These are phyloP conservation scores for Citrus hindsii DNA, from an alignment of 345 rosid genomes.

Conservation along the genomic window DNA sequence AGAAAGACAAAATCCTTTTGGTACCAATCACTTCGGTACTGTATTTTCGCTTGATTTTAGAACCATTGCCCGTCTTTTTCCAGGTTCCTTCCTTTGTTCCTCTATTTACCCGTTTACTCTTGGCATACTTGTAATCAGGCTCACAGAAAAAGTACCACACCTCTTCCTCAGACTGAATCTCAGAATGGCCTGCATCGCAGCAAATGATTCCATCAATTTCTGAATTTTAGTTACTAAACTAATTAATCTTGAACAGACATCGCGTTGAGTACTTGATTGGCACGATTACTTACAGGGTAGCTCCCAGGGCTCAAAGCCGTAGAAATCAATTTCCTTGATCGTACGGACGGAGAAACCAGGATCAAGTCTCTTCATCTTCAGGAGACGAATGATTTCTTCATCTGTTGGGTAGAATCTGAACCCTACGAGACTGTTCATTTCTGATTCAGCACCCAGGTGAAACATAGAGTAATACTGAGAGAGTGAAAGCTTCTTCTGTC, in stretches of 20 bases:
- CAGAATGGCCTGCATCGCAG: background rate
- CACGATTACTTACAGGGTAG: background rate
- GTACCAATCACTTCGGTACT: constrained; percentile 25
- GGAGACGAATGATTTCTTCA: background rate
- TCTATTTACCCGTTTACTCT: constrained; percentile 21
- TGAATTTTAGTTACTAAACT: no score
- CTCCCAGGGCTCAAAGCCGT: background rate
- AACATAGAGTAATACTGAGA: no score
- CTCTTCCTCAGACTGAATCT: background rate
- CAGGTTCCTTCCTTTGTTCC: constrained; percentile 32
- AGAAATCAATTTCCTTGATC: background rate
- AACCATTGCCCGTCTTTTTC: constrained; percentile 39
- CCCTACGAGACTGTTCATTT: background rate
- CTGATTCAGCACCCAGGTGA: background rate
- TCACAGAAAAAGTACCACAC: no score
- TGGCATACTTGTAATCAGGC: background rate
- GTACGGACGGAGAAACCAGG: background rate
- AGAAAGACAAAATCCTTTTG: constrained; percentile 36
- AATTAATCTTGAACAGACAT: no score
- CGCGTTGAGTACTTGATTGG: background rate
- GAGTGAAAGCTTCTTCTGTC: no score
- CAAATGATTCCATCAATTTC: no score
- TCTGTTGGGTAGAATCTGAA: background rate
- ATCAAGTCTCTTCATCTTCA: background rate
- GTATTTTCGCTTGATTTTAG: constrained; percentile 10